Conservation (phyloP, 2,329 filamentous ascomycete genomes). For the Aspergillaceae sp. region DNA sequence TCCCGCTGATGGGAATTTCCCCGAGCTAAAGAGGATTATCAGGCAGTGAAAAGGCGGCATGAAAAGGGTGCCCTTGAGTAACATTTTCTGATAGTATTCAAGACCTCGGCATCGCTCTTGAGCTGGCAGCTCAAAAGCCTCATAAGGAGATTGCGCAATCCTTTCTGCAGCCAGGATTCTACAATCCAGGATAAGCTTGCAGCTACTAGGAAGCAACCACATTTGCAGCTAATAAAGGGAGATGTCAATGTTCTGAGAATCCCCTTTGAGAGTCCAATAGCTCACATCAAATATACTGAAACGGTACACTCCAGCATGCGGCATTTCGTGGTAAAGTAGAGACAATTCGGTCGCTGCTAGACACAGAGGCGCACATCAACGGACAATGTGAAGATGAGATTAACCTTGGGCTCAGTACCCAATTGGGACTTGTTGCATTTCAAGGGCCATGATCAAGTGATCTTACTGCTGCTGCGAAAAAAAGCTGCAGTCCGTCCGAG, state of each 20-base stretch:
- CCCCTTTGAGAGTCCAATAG: not conserved
- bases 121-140: not conserved
- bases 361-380: not conserved
- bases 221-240: not conserved
- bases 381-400: not conserved
- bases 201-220: not conserved
- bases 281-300: not conserved
- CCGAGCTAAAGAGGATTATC: not conserved
- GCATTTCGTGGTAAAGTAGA: not conserved
- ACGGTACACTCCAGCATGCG: not conserved
- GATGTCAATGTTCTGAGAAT: not conserved
- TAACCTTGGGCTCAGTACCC: not conserved
- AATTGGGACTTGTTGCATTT: not conserved
- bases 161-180: not conserved
- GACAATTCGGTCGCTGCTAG: not conserved
- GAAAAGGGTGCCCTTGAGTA: not conserved
- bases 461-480: not conserved
- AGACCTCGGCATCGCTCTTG: not conserved
- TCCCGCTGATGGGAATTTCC: not conserved
- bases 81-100: not conserved
- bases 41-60: not conserved
- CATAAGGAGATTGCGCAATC: not conserved
- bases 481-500: not conserved
- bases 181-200: not conserved
- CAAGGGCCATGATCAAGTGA: not conserved